phyloP scores from a whole-genome alignment of 176 grass and related monocot species.

The Oryza glaberrima region DNA sequence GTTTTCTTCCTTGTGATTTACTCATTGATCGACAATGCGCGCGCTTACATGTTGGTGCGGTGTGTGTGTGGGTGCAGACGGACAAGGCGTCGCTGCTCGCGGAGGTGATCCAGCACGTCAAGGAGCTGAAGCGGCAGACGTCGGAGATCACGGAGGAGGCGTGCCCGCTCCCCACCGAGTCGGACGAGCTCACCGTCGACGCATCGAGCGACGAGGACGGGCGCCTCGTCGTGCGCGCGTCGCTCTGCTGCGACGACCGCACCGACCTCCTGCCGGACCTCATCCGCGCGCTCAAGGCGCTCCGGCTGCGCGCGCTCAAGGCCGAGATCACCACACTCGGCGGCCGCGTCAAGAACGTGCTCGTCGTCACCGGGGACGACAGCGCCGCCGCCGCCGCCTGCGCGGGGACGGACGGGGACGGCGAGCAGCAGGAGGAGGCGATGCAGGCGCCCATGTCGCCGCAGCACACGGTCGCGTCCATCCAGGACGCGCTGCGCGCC shows the following conservation, averaged over 20 bases:
- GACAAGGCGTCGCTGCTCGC: conserved; percentile 98
- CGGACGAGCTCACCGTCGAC: conserved; percentile 91
- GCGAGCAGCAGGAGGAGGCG: background rate
- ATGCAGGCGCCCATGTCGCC: conserved; percentile 48
- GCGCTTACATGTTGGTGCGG: background rate
- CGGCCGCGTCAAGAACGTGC: conserved; percentile 90
- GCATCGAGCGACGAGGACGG: conserved; percentile 82
- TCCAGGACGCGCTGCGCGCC: conserved; percentile 81
- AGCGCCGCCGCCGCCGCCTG: background rate
- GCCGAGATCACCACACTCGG: conserved; percentile 96
- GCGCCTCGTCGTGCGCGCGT: conserved; percentile 70
- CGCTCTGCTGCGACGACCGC: conserved; percentile 97
- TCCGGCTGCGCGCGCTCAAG: conserved; percentile 84
- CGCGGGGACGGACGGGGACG: conserved; percentile 10
- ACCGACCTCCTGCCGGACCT: conserved; percentile 93
- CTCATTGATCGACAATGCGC: background rate
- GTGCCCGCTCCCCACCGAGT: conserved; percentile 79
- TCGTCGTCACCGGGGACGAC: conserved; percentile 75
- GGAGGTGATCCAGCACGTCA: conserved; percentile 96
- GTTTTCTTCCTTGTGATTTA: conserved; percentile 37
- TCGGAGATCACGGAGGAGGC: conserved; percentile 82
- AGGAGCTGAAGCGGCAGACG: conserved; percentile 95
- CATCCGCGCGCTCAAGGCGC: conserved; percentile 82
- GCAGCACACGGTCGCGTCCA: conserved; percentile 69
- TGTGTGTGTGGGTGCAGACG: conserved; percentile 42